Conservation (phyloP, 371 early-diverging fungal species). For the Apophysomyces ossiformis region DNA sequence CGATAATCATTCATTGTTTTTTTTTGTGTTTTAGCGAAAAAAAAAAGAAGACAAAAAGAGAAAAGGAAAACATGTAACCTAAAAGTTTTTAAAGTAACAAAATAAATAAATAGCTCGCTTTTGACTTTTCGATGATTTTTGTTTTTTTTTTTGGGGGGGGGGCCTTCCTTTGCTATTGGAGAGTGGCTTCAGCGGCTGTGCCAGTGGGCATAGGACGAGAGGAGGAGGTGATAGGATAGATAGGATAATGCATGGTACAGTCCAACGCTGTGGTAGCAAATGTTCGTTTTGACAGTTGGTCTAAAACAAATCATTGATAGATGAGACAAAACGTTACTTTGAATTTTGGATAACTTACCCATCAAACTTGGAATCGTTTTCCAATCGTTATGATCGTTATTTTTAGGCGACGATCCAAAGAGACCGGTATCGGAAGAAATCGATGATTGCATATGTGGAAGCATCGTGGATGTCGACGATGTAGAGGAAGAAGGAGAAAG, state of each 20-base stretch:
- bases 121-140: not conserved
- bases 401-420: constrained; percentile 3
- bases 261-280: constrained; percentile 23
- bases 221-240: constrained; percentile 33
- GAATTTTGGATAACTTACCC: constrained; percentile 29
- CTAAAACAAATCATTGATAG: constrained; percentile 21
- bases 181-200: constrained; percentile 4
- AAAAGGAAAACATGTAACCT: not conserved
- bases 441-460: constrained; percentile 25
- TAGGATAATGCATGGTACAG: constrained; percentile 23
- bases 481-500: constrained; percentile 44
- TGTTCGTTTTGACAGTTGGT: constrained; percentile 37
- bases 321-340: constrained; percentile 16
- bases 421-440: constrained; percentile 20
- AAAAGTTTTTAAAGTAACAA: constrained; percentile 3
- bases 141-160: not conserved
- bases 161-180: not conserved
- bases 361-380: constrained; percentile 47
- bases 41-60: not conserved
- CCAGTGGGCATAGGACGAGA: constrained; percentile 17
- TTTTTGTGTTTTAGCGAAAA: too few relatives aligned
- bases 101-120: constrained; percentile 5
- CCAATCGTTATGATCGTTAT: constrained; percentile 19
- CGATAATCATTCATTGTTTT: too few relatives aligned
- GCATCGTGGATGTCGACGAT: constrained; percentile 22